phyloP scores from a whole-genome alignment of 2,329 filamentous ascomycete genomes.

The Ascochyta koolunga region DNA sequence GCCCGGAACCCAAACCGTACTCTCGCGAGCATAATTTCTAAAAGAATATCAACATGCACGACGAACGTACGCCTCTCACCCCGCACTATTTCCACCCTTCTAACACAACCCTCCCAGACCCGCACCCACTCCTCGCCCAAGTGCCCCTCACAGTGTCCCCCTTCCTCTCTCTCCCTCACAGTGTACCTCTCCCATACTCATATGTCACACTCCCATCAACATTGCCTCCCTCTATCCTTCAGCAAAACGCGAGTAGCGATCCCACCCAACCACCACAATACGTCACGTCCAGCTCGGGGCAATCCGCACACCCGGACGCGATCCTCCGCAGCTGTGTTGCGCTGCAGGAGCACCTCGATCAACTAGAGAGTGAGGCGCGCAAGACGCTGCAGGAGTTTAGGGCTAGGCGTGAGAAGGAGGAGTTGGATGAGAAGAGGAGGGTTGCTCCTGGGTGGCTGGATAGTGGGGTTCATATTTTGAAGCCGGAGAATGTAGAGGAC shows the following conservation, averaged over 20 bases:
- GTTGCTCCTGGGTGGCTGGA: slow-evolving; percentile 83
- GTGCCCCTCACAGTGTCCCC: slow-evolving; percentile 92
- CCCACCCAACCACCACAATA: slow-evolving; percentile 74
- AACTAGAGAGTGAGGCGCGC: slow-evolving; percentile 71
- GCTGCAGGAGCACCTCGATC: slow-evolving; percentile 75
- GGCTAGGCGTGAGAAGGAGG: slow-evolving; percentile 66
- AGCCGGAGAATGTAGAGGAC: slow-evolving; percentile 62
- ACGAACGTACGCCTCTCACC: slow-evolving; percentile 4
- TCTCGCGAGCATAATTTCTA: not conserved
- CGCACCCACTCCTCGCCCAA: slow-evolving; percentile 88
- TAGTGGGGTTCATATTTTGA: slow-evolving; percentile 67
- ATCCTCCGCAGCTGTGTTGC: slow-evolving; percentile 83
- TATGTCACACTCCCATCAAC: slow-evolving; percentile 90
- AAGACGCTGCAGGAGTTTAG: slow-evolving; percentile 73
- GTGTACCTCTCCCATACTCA: slow-evolving; percentile 91
- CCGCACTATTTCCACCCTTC: not conserved
- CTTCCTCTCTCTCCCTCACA: slow-evolving; percentile 87
- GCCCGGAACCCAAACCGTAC: not conserved
- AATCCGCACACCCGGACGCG: slow-evolving; percentile 81
- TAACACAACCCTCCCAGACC: slow-evolving; percentile 47
- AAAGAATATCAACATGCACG: slow-evolving; percentile 6
- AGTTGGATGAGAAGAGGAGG: slow-evolving; percentile 78
- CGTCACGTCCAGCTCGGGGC: slow-evolving; percentile 75
- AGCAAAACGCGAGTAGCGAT: slow-evolving; percentile 41
- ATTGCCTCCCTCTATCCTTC: slow-evolving; percentile 74